Conservation (phyloP, 129 eudicot genomes). For the Erigeron canadensis region DNA sequence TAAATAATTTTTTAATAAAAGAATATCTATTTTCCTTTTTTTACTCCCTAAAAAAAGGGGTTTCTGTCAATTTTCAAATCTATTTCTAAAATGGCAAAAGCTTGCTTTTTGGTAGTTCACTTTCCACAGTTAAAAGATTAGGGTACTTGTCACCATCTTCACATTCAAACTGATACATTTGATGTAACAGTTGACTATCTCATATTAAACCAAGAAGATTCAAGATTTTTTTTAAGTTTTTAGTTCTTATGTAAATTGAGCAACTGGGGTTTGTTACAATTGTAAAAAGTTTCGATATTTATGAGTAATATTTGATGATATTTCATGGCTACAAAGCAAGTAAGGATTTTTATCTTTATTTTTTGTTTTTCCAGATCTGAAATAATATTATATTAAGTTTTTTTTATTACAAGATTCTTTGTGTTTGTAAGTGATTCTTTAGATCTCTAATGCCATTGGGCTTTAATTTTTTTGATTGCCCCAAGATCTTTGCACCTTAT, state of each 20-base stretch:
- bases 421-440: slow-evolving; percentile 28
- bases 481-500: slow-evolving; percentile 26
- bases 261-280: slow-evolving; percentile 34
- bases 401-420: slow-evolving; percentile 24
- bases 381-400: slow-evolving; percentile 19
- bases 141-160: slow-evolving; percentile 23
- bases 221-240: slow-evolving; percentile 20
- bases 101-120: slow-evolving; percentile 14
- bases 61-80: slow-evolving; percentile 31
- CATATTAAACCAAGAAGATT: slow-evolving; percentile 30
- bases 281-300: slow-evolving; percentile 31
- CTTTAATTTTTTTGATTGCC: slow-evolving; percentile 25
- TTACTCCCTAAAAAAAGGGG: slow-evolving; percentile 25
- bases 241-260: slow-evolving; percentile 9
- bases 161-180: slow-evolving; percentile 22
- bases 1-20: neutral
- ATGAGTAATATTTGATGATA: slow-evolving; percentile 26
- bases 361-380: slow-evolving; percentile 25
- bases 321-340: slow-evolving; percentile 34
- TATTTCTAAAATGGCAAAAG: slow-evolving; percentile 29
- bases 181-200: slow-evolving; percentile 33
- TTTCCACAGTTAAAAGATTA: slow-evolving; percentile 24
- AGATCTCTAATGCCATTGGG: slow-evolving; percentile 42
- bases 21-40: slow-evolving; percentile 12
- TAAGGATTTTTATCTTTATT: slow-evolving; percentile 15